A percentile compares a stretch with the other conserved stretches of the same genome.
Evolutionary conservation across 768 basidiomycete species (phyloP).

Genomic region (Lactifluus piperatus): DNA sequence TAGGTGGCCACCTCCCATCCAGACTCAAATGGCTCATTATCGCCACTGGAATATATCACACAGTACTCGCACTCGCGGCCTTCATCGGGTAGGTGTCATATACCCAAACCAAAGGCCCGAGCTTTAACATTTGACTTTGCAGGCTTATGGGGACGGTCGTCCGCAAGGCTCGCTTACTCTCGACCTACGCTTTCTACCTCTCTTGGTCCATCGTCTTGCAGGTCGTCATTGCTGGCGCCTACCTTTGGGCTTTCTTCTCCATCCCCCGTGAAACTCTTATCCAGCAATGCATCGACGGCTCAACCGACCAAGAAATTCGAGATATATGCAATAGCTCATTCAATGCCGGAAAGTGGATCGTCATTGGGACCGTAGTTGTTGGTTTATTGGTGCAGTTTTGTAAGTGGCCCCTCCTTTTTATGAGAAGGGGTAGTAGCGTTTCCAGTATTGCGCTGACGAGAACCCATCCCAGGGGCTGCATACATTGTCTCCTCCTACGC

Average conservation of each 20-base stretch:
- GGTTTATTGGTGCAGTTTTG: conserved; percentile 10
- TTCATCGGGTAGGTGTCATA: conserved; percentile 12
- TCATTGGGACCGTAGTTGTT: neutral
- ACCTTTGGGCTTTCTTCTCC: conserved; percentile 5
- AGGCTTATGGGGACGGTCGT: conserved; percentile 15
- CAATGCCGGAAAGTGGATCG: neutral
- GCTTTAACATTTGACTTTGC: neutral
- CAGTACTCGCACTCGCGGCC: neutral
- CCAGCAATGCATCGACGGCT: conserved; percentile 14
- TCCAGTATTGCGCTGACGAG: neutral
- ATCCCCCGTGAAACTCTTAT: neutral
- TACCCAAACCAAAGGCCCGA: neutral
- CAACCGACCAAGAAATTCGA: neutral
- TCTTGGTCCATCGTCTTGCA: conserved; percentile 1
- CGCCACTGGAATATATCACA: neutral
- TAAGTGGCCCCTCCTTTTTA: neutral
- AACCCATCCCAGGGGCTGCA: conserved; percentile 4
- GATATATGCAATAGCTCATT: conserved; percentile 3
- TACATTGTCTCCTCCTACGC: conserved; percentile 14
- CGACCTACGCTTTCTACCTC: conserved; percentile 9
- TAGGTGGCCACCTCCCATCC: neutral
- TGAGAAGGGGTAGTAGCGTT: too few species aligned
- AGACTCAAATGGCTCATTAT: neutral
- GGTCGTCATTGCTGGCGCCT: neutral
- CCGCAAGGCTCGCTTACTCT: conserved; percentile 12